phyloP scores from a whole-genome alignment of 2,329 filamentous ascomycete genomes.

The Epichloe aotearoae region DNA sequence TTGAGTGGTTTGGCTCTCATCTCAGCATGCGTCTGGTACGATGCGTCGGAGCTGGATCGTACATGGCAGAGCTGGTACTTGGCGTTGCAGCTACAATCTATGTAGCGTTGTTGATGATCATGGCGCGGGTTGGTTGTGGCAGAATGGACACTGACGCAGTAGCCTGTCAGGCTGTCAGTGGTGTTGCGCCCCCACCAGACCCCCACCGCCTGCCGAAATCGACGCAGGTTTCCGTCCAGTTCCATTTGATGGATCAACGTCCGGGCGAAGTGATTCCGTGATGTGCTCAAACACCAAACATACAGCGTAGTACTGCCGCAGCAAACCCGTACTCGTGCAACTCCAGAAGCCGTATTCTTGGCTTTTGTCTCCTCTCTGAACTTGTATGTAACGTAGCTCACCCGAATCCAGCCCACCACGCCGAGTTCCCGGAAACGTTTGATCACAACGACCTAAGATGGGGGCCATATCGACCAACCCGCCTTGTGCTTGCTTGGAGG shows the following conservation, averaged over 20 bases:
- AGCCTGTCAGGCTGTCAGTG: neutral
- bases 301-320: too few relatives aligned
- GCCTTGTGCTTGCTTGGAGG: too few relatives aligned
- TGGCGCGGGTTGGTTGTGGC: neutral
- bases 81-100: neutral
- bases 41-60: neutral
- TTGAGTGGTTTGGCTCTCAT: conserved; percentile 13
- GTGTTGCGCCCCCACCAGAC: neutral
- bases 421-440: too few relatives aligned
- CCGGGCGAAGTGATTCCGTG: too few relatives aligned
- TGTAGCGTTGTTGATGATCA: neutral
- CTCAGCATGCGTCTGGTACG: conserved; percentile 2
- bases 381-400: too few relatives aligned
- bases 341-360: too few relatives aligned
- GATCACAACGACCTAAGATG: too few relatives aligned
- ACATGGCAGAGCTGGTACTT: conserved; percentile 6
- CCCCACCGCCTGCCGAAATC: neutral
- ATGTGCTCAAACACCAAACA: too few relatives aligned
- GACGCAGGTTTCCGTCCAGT: neutral
- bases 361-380: too few relatives aligned
- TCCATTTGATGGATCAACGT: neutral
- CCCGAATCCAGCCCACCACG: too few relatives aligned
- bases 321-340: too few relatives aligned
- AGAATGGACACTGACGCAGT: neutral
- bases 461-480: too few relatives aligned